A percentile compares a stretch with the other conserved stretches of the same genome.
phyloP scores from a whole-genome alignment of 768 basidiomycete species.

The Rhizopogon vesiculosus region DNA sequence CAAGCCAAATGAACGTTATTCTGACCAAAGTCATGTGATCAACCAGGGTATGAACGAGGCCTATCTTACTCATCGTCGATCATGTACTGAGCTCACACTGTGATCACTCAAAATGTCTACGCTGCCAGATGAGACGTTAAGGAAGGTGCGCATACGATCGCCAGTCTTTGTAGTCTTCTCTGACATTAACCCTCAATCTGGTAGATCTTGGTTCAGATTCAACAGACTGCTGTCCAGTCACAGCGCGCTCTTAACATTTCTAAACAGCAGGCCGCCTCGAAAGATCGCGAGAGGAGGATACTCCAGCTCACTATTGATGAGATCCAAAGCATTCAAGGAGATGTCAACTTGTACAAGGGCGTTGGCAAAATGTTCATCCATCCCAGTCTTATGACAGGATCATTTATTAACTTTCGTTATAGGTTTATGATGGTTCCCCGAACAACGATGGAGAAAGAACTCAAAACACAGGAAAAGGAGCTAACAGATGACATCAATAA shows the following conservation, averaged over 20 bases:
- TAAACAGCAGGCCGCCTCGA: constrained; percentile 68
- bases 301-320: constrained; percentile 87
- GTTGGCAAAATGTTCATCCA: constrained; percentile 84
- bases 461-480: constrained; percentile 77
- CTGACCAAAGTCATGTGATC: no score
- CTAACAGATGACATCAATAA: constrained; percentile 77
- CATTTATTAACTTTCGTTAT: constrained; percentile 1
- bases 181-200: constrained; percentile 15
- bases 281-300: constrained; percentile 87
- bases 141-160: constrained; percentile 48
- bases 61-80: no score
- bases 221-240: constrained; percentile 84
- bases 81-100: no score
- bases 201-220: constrained; percentile 90
- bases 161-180: not conserved
- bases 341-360: constrained; percentile 87
- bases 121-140: constrained; percentile 76
- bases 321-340: constrained; percentile 61
- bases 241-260: constrained; percentile 73
- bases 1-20: no score
- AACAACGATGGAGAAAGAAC: constrained; percentile 68
- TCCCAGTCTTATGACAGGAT: not conserved
- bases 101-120: constrained; percentile 44
- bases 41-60: no score
- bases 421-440: constrained; percentile 93